Conservation (phyloP, 2,329 filamentous ascomycete genomes). For the Microcera coccophila region DNA sequence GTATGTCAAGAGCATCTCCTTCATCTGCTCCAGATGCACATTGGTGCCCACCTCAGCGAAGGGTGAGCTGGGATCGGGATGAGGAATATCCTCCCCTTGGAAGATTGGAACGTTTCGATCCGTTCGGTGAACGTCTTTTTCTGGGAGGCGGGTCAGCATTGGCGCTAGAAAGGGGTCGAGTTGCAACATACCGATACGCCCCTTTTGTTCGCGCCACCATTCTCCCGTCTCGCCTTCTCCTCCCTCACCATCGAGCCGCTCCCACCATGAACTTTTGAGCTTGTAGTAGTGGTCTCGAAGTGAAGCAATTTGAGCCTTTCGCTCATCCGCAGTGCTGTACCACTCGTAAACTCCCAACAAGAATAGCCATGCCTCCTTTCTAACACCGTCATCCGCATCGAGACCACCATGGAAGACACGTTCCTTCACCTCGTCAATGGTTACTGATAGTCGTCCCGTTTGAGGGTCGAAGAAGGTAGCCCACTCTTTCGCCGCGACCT, state of each 20-base stretch:
- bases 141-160: slow-evolving; percentile 47
- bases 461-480: slow-evolving; percentile 77
- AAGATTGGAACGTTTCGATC: slow-evolving; percentile 95
- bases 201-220: slow-evolving; percentile 94
- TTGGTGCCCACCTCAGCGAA: slow-evolving; percentile 93
- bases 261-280: slow-evolving; percentile 95
- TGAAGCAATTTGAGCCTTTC: slow-evolving; percentile 77
- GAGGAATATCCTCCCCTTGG: slow-evolving; percentile 90
- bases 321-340: slow-evolving; percentile 84
- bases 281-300: slow-evolving; percentile 90
- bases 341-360: slow-evolving; percentile 88
- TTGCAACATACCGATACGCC: slow-evolving; percentile 73
- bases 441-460: slow-evolving; percentile 72
- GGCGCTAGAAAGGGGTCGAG: slow-evolving; percentile 3
- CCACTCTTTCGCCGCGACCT: slow-evolving; percentile 83
- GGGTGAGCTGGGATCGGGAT: slow-evolving; percentile 92
- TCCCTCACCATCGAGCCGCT: slow-evolving; percentile 78
- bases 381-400: slow-evolving; percentile 80
- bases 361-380: slow-evolving; percentile 97
- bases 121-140: slow-evolving; percentile 97
- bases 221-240: slow-evolving; percentile 79
- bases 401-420: slow-evolving; percentile 95
- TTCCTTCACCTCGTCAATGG: slow-evolving; percentile 90
- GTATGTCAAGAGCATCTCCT: slow-evolving; percentile 97
- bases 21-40: slow-evolving; percentile 96